phyloP scores from a whole-genome alignment of 257 asterid genomes.

The Solanum lignicaule region DNA sequence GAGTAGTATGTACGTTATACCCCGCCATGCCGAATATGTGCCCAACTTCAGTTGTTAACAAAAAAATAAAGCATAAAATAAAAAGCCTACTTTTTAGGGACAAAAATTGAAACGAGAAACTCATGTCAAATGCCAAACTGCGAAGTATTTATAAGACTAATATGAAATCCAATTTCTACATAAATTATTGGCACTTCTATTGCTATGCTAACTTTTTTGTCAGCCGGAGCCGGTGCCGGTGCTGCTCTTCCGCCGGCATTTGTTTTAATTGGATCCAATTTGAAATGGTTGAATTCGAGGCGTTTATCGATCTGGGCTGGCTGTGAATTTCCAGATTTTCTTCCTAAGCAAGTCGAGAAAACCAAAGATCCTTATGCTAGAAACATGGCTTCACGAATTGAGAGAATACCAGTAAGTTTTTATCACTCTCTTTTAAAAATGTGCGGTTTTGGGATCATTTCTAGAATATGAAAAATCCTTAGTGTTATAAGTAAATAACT shows the following conservation, averaged over 20 bases:
- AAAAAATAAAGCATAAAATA: too few species aligned
- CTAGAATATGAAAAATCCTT: too few species aligned
- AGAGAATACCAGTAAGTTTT: constrained; percentile 40
- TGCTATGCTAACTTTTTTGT: background rate
- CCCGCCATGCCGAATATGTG: too few species aligned
- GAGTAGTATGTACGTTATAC: too few species aligned
- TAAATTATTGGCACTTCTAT: too few species aligned
- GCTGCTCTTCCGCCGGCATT: background rate
- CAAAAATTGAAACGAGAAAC: background rate
- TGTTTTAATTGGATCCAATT: background rate
- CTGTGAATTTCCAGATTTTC: constrained; percentile 29
- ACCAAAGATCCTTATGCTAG: constrained; percentile 60
- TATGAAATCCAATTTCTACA: background rate
- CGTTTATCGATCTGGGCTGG: constrained; percentile 15
- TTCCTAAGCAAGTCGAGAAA: constrained; percentile 29
- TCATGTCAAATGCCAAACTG: background rate
- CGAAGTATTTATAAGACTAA: background rate
- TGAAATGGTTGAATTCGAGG: background rate
- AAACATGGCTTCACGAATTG: constrained; percentile 63
- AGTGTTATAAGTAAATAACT: too few species aligned
- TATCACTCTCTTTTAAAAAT: too few species aligned
- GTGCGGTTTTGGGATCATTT: background rate
- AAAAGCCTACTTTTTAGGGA: background rate
- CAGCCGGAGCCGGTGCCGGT: background rate
- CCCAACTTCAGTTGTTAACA: too few species aligned